phyloP scores from a whole-genome alignment of 1,284 basidiomycete genomes.

The Tilletia indica region DNA sequence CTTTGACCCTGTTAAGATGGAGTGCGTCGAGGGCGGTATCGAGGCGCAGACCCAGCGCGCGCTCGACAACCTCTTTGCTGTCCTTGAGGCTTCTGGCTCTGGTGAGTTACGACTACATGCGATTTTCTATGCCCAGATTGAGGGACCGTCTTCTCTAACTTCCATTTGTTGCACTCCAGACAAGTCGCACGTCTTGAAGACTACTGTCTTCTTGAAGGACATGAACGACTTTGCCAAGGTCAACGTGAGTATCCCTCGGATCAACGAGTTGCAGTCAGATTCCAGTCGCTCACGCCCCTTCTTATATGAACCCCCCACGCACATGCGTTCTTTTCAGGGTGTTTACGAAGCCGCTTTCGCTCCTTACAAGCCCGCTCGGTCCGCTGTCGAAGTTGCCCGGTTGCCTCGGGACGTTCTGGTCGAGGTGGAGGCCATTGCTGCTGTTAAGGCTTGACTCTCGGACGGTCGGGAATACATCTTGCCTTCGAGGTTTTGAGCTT shows the following conservation, averaged over 20 bases:
- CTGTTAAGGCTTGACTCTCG: constrained; percentile 34
- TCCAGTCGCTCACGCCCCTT: too few species aligned
- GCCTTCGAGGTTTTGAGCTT: too few species aligned
- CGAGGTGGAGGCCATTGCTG: constrained; percentile 85
- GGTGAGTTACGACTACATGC: not conserved
- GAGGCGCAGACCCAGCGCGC: constrained; percentile 81
- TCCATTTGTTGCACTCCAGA: not conserved
- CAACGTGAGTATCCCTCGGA: constrained; percentile 61
- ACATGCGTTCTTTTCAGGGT: not conserved
- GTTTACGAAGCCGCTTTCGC: constrained; percentile 32
- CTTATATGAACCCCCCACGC: too few species aligned
- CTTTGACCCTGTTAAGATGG: constrained; percentile 72
- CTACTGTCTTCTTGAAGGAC: constrained; percentile 78
- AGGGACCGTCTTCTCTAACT: not conserved
- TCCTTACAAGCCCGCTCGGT: constrained; percentile 80
- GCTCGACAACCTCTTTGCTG: constrained; percentile 78
- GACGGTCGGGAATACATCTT: too few species aligned
- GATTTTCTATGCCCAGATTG: too few species aligned
- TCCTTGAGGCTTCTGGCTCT: constrained; percentile 75
- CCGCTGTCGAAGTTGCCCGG: constrained; percentile 68
- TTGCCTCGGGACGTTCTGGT: constrained; percentile 78
- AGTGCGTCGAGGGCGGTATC: constrained; percentile 73
- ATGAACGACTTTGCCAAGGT: constrained; percentile 87
- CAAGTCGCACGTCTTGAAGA: constrained; percentile 37
- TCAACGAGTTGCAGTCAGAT: too few species aligned